Percentiles rank a stretch among this genome's conserved stretches.
Conservation (phyloP, 768 basidiomycete genomes). For the Multifurca ochricompacta region DNA sequence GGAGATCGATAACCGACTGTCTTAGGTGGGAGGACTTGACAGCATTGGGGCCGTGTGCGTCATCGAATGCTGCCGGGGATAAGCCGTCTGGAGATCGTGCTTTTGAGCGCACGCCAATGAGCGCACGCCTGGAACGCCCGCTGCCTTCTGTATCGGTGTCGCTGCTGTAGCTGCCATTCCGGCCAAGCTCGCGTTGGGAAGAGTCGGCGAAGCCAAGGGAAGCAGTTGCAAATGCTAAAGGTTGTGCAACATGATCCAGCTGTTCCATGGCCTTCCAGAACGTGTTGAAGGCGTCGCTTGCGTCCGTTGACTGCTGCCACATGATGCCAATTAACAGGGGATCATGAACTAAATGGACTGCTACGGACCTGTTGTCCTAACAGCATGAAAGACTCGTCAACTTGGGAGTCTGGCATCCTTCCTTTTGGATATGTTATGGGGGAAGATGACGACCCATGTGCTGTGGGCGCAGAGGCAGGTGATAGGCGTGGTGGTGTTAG, state of each 20-base stretch:
- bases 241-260: conserved; percentile 78
- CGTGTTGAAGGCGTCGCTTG: conserved; percentile 80
- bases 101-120: conserved; percentile 29
- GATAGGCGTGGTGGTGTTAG: conserved; percentile 27
- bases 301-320: conserved; percentile 37
- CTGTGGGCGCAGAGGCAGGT: conserved; percentile 19
- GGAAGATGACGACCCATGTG: conserved; percentile 32
- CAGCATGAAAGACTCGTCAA: conserved; percentile 87
- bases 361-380: conserved; percentile 64
- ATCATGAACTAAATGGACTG: neutral
- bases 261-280: conserved; percentile 88
- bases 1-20: conserved; percentile 21
- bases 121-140: conserved; percentile 43
- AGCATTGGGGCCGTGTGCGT: conserved; percentile 13
- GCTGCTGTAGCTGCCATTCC: conserved; percentile 50
- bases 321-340: conserved; percentile 1
- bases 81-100: conserved; percentile 27
- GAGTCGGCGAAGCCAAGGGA: conserved; percentile 49
- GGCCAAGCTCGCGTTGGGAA: conserved; percentile 26
- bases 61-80: conserved; percentile 20
- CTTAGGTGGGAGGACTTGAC: conserved; percentile 12
- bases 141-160: conserved; percentile 61
- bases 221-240: conserved; percentile 74
- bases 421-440: conserved; percentile 41
- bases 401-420: conserved; percentile 41